Evolutionary conservation across 2,329 filamentous ascomycete genomes (phyloP), one percentile per base, ranked within the genome.

Genomic region (Ophiostoma ulmi): DNA sequence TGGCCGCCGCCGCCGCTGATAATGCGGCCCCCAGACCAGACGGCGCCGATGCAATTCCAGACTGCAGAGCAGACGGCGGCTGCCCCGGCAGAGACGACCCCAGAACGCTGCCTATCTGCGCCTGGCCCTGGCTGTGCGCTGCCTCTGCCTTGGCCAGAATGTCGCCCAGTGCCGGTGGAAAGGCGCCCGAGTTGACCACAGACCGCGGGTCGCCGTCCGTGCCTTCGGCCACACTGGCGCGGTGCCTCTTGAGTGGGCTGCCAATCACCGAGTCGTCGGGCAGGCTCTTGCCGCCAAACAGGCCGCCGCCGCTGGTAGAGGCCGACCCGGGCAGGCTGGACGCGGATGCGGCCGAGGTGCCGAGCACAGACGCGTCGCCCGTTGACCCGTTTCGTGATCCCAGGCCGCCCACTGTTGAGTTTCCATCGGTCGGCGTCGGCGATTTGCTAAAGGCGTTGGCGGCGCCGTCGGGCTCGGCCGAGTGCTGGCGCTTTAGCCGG

Each of bases 401-500:
- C 7, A 26, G 14, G 14, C 41, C 66, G 66, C 22, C 22, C 22
- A 41, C 1, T 8, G 20, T 67, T 10, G 13, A 11, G 10, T 14
- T 39, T 3, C 73, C 74, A 78, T 77, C 65, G 10, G 36, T 65
- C 14, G 65, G 65, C 65, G 65, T 67, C 38, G 65, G 65, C 38
- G 65, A 67, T 26, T 67, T 41, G 65, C 65, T 67, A 31, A 65
- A 65, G 6, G 63, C 55, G 10, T 61, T 61, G 55, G 7, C 31
- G 0, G 36, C 17, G 76, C 83, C 83, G 26, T 90, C 82, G 13
- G 88, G 89, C 68, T 93, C 91, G 55, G 86, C 87, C 11, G 91
- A 94, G 78, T 93, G 91, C 74, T 91, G 90, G 74, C 91, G 87
- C 83, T 94, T 94, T 73, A 94, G 87, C 91, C 89, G 91, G 79